phyloP scores from a whole-genome alignment of 306 rosid species.

The Cicer arietinum region DNA sequence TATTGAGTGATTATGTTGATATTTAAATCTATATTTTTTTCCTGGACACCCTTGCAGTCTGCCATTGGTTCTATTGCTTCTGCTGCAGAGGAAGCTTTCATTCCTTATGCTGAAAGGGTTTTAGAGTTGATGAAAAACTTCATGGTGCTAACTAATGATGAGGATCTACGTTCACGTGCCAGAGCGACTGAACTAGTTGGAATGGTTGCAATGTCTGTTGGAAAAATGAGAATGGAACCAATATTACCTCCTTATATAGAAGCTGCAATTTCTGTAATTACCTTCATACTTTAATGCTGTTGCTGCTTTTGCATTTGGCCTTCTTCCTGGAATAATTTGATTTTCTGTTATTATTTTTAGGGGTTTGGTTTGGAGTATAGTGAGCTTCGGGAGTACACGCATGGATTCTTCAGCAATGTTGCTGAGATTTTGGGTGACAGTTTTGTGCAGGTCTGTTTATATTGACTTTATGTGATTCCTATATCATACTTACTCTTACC shows the following conservation, averaged over 20 bases:
- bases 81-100: slow-evolving; percentile 94
- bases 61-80: slow-evolving; percentile 98
- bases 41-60: slow-evolving; percentile 66
- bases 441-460: slow-evolving; percentile 73
- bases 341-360: slow-evolving; percentile 53
- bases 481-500: slow-evolving; percentile 44
- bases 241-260: slow-evolving; percentile 88
- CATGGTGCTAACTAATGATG: slow-evolving; percentile 91
- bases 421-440: slow-evolving; percentile 90
- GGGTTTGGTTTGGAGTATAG: slow-evolving; percentile 93
- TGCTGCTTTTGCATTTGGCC: slow-evolving; percentile 21
- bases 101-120: slow-evolving; percentile 96
- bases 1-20: slow-evolving; percentile 29
- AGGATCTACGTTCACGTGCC: slow-evolving; percentile 92
- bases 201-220: slow-evolving; percentile 96
- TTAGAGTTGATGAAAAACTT: slow-evolving; percentile 92
- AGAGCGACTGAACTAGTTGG: slow-evolving; percentile 99
- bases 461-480: slow-evolving; percentile 38
- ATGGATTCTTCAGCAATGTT: slow-evolving; percentile 96
- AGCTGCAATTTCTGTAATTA: slow-evolving; percentile 90
- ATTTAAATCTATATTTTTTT: slow-evolving; percentile 32
- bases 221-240: slow-evolving; percentile 87
- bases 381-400: slow-evolving; percentile 97
- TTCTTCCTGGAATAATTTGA: slow-evolving; percentile 43
- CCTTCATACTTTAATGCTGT: slow-evolving; percentile 38